Conservation (phyloP, 1,284 basidiomycete species). For the Apiotrichum veenhuisii region DNA sequence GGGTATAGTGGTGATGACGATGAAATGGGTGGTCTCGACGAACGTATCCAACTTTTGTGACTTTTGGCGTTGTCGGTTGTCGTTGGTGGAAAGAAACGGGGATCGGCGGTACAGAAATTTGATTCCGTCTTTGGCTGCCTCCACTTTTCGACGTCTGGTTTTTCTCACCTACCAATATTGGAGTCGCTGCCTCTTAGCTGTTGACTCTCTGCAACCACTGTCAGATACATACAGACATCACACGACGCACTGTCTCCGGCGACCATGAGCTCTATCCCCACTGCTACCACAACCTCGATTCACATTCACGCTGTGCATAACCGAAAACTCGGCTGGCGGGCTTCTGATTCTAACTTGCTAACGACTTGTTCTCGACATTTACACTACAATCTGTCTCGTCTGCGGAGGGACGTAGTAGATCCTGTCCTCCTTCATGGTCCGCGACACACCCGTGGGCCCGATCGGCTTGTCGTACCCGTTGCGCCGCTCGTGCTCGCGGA, state of each 20-base stretch:
- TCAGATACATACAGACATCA: no score
- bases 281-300: background rate
- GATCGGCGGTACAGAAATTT: background rate
- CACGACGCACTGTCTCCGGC: no score
- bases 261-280: no score
- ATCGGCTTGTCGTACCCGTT: slow-evolving; percentile 31
- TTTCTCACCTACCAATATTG: no score
- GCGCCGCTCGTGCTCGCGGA: slow-evolving; percentile 26
- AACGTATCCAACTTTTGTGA: background rate
- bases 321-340: no score
- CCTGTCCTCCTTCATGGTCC: background rate
- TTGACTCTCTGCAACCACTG: no score
- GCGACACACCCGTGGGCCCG: slow-evolving; percentile 23
- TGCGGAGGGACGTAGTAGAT: background rate
- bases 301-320: background rate
- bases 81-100: background rate
- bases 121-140: background rate
- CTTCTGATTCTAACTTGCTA: no score
- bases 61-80: background rate
- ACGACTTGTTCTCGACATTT: background rate
- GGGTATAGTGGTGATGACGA: background rate
- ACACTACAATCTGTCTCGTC: slow-evolving; percentile 1
- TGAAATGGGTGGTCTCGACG: background rate
- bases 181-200: no score
- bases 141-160: background rate